Base-by-base conservation (phyloP, 768 basidiomycete species). In the Pleurotus eryngii region DNA sequence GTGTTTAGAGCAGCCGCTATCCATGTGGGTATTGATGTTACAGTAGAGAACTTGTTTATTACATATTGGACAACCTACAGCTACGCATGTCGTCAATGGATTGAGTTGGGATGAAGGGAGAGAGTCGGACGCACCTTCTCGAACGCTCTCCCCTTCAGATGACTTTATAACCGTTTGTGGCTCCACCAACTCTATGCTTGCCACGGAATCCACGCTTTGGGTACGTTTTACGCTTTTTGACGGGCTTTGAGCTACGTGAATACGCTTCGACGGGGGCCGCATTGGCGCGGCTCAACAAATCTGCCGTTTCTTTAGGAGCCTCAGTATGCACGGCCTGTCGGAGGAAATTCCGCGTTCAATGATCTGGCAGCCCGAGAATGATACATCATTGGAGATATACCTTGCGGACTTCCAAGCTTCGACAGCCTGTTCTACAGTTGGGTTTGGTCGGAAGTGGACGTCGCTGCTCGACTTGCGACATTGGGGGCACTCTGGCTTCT, bases 371-470 rank as follows among this genome's bases (percentile, higher is more conserved):
- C 39, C 45, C 11, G 47, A 63, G 37, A 12, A 43, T 55, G 43
- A 49, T 40, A 37, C 30, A 42, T 46, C 20, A 43, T 38, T 9
- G 17, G 4, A 30, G 2, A 57, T 77, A 53, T 60, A 92, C 91
- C 92, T 83, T 18, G 86, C 82, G 37, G 68, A 69, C 58, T 81
- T 82, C 89, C 91, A 94, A n/a, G 83, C 76, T n/a, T 74, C 70
- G 2, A 90, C 81, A 9, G 78, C 79, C 59, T 84, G 86, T 67
- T 90, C 92, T 46, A 93, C 66, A n/a, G 73, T 77, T n/a, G 81
- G 74, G 65, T 90, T 90, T 38, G 82, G 78, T 61, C 89, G 73
- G 55, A 94, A 73, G 46, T 87, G 82, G 3, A 77, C 78, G 66
- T 92, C 90, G 11, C 76, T 76, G 0, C 80, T 64, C 17, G 68